phyloP scores from a whole-genome alignment of 2,329 filamentous ascomycete species.

The Beauveria sp. region DNA sequence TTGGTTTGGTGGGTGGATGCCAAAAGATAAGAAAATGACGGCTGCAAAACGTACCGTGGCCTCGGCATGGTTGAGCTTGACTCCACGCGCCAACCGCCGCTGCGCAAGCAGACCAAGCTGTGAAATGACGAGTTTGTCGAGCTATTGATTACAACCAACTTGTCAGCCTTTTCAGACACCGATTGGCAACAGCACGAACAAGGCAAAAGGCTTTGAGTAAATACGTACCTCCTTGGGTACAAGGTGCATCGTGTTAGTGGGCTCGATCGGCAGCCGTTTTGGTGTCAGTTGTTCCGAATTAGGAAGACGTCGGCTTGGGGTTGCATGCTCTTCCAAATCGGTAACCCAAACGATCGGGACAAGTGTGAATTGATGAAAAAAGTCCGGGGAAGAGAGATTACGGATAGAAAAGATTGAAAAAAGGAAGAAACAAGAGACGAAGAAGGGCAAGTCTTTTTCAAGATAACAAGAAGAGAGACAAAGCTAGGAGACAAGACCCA shows the following conservation, averaged over 20 bases:
- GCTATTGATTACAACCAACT: constrained; percentile 38
- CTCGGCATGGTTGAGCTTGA: constrained; percentile 85
- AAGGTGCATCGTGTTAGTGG: constrained; percentile 33
- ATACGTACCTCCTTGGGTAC: constrained; percentile 40
- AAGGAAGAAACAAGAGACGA: neutral
- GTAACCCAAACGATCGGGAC: constrained; percentile 1
- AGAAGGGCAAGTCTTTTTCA: neutral
- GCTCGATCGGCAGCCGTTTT: neutral
- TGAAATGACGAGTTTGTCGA: constrained; percentile 93
- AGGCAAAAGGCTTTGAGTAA: neutral
- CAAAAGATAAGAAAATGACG: neutral
- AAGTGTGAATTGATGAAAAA: neutral
- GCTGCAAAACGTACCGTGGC: constrained; percentile 54
- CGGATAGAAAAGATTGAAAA: neutral
- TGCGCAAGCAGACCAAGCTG: constrained; percentile 85
- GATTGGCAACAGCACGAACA: neutral
- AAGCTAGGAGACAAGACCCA: neutral
- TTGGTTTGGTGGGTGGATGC: neutral
- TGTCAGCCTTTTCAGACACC: neutral
- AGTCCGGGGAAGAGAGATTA: neutral
- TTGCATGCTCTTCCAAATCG: constrained; percentile 5
- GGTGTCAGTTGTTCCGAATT: constrained; percentile 7
- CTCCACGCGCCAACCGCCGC: constrained; percentile 75
- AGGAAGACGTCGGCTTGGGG: constrained; percentile 5
- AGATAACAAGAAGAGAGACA: neutral